Evolutionary conservation across 208 protist genomes (phyloP).

Genomic region (Wallacemonas sp.): DNA sequence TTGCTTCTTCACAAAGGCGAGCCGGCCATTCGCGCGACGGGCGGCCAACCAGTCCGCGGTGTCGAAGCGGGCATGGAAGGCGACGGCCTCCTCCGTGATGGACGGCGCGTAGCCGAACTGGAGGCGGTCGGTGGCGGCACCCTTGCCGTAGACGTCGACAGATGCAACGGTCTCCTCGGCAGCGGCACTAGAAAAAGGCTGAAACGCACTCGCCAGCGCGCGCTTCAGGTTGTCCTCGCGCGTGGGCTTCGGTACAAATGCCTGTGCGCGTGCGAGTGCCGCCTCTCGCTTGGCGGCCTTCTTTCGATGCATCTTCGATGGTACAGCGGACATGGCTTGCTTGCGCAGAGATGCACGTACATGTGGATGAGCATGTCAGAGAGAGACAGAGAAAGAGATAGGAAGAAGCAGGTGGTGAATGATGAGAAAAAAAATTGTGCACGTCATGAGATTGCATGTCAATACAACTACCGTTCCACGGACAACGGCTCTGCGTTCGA

Average conservation of each 20-base stretch:
- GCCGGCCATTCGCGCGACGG: slow-evolving; percentile 30
- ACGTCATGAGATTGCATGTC: too few relatives aligned
- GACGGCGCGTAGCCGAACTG: slow-evolving; percentile 88
- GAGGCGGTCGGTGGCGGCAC: slow-evolving; percentile 74
- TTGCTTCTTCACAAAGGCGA: slow-evolving; percentile 56
- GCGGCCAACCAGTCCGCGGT: slow-evolving; percentile 44
- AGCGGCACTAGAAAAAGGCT: background rate
- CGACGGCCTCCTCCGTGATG: slow-evolving; percentile 71
- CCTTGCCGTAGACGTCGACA: slow-evolving; percentile 78
- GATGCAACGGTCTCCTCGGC: slow-evolving; percentile 1
- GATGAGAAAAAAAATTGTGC: too few relatives aligned
- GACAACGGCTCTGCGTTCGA: too few relatives aligned
- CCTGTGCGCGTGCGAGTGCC: slow-evolving; percentile 35
- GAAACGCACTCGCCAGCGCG: slow-evolving; percentile 19
- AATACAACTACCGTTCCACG: too few relatives aligned
- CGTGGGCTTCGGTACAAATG: slow-evolving; percentile 34
- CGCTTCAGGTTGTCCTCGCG: slow-evolving; percentile 23
- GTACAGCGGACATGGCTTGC: background rate
- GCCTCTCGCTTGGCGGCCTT: slow-evolving; percentile 25
- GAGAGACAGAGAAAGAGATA: slow-evolving; percentile 4
- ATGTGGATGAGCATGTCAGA: too few relatives aligned
- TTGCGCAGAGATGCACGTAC: too few relatives aligned
- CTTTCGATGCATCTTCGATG: slow-evolving; percentile 15
- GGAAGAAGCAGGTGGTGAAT: background rate
- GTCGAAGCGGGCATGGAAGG: slow-evolving; percentile 62